phyloP scores from a whole-genome alignment of 345 rosid genomes.

The Angophora floribunda region DNA sequence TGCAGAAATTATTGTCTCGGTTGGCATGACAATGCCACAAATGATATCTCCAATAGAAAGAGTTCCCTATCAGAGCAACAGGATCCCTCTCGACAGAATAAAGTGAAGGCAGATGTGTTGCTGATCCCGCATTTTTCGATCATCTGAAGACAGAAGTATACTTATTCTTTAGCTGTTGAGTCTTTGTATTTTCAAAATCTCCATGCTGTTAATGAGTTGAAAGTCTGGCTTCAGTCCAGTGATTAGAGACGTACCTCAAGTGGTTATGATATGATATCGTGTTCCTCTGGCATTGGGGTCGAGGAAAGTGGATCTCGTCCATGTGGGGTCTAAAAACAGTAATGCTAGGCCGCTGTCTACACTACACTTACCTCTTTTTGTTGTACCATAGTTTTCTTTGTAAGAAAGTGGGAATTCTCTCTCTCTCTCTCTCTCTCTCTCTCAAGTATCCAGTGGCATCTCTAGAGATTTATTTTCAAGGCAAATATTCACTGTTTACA shows the following conservation, averaged over 20 bases:
- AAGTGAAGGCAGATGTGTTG: constrained; percentile 6
- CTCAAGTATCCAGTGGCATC: background rate
- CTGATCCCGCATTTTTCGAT: background rate
- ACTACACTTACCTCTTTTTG: background rate
- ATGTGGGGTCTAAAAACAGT: background rate
- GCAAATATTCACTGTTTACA: background rate
- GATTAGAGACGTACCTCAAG: background rate
- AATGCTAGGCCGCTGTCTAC: background rate
- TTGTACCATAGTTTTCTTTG: background rate
- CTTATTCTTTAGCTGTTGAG: background rate
- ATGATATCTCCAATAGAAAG: constrained; percentile 50
- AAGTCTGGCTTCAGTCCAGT: background rate
- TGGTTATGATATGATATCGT: background rate
- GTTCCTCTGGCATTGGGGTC: background rate
- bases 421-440: background rate
- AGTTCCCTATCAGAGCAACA: constrained; percentile 30
- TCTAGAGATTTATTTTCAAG: background rate
- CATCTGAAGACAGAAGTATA: background rate
- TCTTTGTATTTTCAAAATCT: background rate
- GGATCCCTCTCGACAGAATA: constrained; percentile 51
- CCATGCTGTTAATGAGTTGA: background rate
- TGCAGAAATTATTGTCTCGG: constrained; percentile 78
- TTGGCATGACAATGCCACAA: constrained; percentile 91
- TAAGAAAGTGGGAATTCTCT: background rate
- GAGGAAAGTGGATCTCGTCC: background rate